Conservation (phyloP, 2,329 filamentous ascomycete species). For the Trichoderma simmonsii region DNA sequence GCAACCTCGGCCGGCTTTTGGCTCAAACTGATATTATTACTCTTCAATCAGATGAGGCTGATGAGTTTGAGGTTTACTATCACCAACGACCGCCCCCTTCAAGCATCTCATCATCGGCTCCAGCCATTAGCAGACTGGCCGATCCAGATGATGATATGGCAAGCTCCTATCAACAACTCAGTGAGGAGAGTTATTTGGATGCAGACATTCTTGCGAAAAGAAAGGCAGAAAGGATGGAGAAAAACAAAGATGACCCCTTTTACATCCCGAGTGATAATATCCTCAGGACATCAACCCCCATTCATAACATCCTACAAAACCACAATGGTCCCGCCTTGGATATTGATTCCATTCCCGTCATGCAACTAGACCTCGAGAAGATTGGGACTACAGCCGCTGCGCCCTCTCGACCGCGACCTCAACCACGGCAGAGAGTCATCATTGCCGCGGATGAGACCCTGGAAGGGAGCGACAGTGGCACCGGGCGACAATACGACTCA, state of each 20-base stretch:
- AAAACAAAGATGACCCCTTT: constrained; percentile 90
- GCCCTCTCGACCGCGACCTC: constrained; percentile 36
- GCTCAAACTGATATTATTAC: constrained; percentile 52
- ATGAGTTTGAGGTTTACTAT: constrained; percentile 67
- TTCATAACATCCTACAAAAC: constrained; percentile 70
- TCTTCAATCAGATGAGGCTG: constrained; percentile 52
- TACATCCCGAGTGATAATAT: constrained; percentile 67
- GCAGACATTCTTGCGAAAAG: constrained; percentile 70
- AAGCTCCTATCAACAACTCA: constrained; percentile 58
- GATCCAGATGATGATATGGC: constrained; percentile 48
- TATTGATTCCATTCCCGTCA: constrained; percentile 92
- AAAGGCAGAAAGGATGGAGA: constrained; percentile 72
- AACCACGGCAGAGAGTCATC: constrained; percentile 58
- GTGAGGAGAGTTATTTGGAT: constrained; percentile 65
- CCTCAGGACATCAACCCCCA: constrained; percentile 67
- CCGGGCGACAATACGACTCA: constrained; percentile 49
- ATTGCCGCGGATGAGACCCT: constrained; percentile 74
- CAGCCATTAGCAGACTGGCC: constrained; percentile 53
- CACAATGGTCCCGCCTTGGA: constrained; percentile 78
- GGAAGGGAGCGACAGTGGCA: constrained; percentile 49
- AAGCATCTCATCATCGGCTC: constrained; percentile 48
- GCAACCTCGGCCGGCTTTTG: constrained; percentile 66
- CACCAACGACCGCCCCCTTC: constrained; percentile 52
- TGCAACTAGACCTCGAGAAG: constrained; percentile 78
- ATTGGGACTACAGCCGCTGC: constrained; percentile 29